Percentiles rank a stretch among this genome's conserved stretches.
Evolutionary conservation across 2,329 filamentous ascomycete species (phyloP).

Genomic region (Cladobotryum protrusum): DNA sequence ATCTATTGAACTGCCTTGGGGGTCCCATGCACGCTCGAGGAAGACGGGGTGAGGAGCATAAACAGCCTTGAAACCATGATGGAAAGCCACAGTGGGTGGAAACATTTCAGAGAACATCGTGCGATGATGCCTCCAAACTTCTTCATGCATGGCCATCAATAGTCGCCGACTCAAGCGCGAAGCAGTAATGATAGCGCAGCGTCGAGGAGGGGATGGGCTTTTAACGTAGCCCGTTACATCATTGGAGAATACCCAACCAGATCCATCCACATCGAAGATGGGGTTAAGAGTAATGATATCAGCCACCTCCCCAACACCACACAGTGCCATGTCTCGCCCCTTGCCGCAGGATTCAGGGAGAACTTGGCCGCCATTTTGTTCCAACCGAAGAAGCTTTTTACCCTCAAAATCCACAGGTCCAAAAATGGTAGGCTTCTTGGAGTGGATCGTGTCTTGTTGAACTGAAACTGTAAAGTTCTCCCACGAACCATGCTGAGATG

Average conservation of each 20-base stretch:
- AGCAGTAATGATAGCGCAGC: conserved; percentile 66
- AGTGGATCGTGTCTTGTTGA: conserved; percentile 50
- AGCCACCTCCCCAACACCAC: conserved; percentile 65
- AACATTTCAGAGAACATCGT: conserved; percentile 80
- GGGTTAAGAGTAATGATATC: conserved; percentile 75
- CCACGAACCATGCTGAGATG: conserved; percentile 62
- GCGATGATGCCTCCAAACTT: conserved; percentile 60
- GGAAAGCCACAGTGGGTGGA: conserved; percentile 62
- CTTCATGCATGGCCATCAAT: conserved; percentile 66
- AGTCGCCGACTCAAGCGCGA: conserved; percentile 61
- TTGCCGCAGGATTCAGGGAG: conserved; percentile 50
- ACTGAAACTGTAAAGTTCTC: conserved; percentile 64
- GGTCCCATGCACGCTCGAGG: conserved; percentile 68
- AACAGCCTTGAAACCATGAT: conserved; percentile 72
- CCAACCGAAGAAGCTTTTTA: conserved; percentile 40
- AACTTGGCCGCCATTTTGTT: conserved; percentile 46
- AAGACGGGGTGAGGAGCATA: conserved; percentile 79
- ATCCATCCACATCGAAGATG: conserved; percentile 64
- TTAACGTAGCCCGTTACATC: conserved; percentile 67
- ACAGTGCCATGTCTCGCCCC: conserved; percentile 45
- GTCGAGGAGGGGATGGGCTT: conserved; percentile 44
- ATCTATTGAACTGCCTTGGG: conserved; percentile 56
- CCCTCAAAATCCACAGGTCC: conserved; percentile 56
- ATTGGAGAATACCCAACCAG: conserved; percentile 65
- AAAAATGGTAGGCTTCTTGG: conserved; percentile 55